Conservation (phyloP, 441 rosid genomes). For the Gossypium armourianum region DNA sequence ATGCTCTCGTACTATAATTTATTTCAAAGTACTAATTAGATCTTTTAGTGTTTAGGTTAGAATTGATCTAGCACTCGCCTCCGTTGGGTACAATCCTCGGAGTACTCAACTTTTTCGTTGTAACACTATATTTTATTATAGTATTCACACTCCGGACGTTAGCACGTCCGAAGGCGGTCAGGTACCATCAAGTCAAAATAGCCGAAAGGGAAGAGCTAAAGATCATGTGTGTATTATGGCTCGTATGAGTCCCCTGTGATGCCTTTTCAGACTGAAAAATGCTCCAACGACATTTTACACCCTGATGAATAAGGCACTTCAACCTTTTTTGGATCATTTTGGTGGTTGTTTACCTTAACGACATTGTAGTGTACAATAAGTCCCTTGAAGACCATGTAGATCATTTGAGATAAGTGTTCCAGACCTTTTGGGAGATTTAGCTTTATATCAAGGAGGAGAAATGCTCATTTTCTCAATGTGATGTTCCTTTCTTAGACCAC, state of each 20-base stretch:
- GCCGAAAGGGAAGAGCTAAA: not conserved
- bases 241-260: not conserved
- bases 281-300: not conserved
- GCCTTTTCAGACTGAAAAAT: not conserved
- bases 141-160: not conserved
- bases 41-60: not conserved
- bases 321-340: not conserved
- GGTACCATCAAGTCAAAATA: not conserved
- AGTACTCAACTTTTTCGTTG: too few relatives aligned
- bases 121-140: not conserved
- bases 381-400: not conserved
- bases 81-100: not conserved
- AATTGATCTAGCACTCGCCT: not conserved
- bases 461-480: not conserved
- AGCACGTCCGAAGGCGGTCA: not conserved
- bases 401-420: not conserved
- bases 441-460: not conserved
- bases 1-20: not conserved
- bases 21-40: not conserved
- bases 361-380: not conserved
- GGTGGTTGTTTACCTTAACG: not conserved
- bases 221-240: not conserved
- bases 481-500: not conserved
- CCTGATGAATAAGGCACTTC: not conserved
- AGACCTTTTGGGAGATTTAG: not conserved